These are phyloP conservation scores for Thraustochytrium striatum DNA, from an alignment of 352 stramenopile species.

Conservation along the genomic window DNA sequence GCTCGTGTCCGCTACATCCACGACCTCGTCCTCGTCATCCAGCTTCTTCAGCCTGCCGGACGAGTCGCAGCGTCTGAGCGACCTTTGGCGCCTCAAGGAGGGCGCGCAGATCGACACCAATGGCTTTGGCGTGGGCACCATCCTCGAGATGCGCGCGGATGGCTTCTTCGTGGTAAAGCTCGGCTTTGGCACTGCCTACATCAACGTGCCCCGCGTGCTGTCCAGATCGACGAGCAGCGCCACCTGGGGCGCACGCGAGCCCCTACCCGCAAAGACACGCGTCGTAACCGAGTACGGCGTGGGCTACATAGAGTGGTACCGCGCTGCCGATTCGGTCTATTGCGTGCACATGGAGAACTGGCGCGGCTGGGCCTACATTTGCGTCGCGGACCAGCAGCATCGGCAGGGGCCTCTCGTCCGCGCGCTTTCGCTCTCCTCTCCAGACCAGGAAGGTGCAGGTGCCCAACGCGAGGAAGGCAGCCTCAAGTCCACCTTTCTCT, in stretches of 20 bases:
- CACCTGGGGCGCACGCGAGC: background rate
- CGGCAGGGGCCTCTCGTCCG: background rate
- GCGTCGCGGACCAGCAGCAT: background rate
- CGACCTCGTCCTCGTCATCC: background rate
- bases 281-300: conserved; percentile 14
- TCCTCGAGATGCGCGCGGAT: conserved; percentile 8
- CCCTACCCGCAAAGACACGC: background rate
- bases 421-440: background rate
- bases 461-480: background rate
- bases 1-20: conserved; percentile 11
- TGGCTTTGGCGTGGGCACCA: background rate
- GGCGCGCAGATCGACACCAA: conserved; percentile 2
- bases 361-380: background rate
- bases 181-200: conserved; percentile 4
- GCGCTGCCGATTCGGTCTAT: conserved; percentile 13
- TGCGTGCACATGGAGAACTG: background rate
- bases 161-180: conserved; percentile 28
- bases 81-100: background rate
- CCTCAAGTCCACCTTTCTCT: conserved; percentile 34
- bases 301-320: conserved; percentile 2
- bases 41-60: conserved; percentile 13
- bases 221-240: background rate
- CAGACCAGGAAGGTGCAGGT: background rate
- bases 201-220: conserved; percentile 9
- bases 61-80: background rate